Evolutionary conservation across 306 rosid species (phyloP), one percentile per base, ranked within the genome.

Genomic region (Glycine tomentella): DNA sequence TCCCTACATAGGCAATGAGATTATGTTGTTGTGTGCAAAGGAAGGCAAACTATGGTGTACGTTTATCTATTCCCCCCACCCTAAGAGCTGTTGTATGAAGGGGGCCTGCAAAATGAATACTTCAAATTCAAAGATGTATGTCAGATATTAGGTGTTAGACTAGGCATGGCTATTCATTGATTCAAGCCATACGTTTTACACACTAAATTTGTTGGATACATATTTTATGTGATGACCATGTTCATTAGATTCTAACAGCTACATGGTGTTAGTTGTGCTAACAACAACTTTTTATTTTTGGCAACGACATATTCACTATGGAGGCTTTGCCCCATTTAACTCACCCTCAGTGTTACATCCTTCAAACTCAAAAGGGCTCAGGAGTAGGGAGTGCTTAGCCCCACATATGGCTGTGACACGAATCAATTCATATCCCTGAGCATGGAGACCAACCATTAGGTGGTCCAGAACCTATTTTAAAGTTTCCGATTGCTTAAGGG

Each of bases 1-100:
- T 64, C 53, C 84, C 84, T 52, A 53, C 79, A 33, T 38, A 82
- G 69, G 81, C 87, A 79, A 48, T 84, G 86, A 83, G 82, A 72
- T 82, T 72, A 63, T 87, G 71, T 81, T 33, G 1, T 69, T 70
- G 72, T 78, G 56, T 88, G 82, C 73, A 79, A 11, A 42, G 13
- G 40, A 31, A 4, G 13, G 79, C 53, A 65, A 46, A 58, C n/a
- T n/a, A 16, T 78, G 36, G 55, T 77, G 12, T 34, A 11, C 50
- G 58, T 75, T 49, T 40, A 5, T 50, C 13, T 9, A 34, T 46
- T 14, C 5, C 31, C 59, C 36, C 38, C 36, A 17, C 64, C 36
- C 64, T 6, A 7, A 58, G 6, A 58, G 20, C 64, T 20, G 36
- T 0, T 58, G 36, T 58, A 20, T 49, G 4, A 40, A 31, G 31